Evolutionary conservation across 192 early-diverging fungal species (phyloP), one percentile per base, ranked within the genome.

Genomic region (Coemansia nantahalensis): DNA sequence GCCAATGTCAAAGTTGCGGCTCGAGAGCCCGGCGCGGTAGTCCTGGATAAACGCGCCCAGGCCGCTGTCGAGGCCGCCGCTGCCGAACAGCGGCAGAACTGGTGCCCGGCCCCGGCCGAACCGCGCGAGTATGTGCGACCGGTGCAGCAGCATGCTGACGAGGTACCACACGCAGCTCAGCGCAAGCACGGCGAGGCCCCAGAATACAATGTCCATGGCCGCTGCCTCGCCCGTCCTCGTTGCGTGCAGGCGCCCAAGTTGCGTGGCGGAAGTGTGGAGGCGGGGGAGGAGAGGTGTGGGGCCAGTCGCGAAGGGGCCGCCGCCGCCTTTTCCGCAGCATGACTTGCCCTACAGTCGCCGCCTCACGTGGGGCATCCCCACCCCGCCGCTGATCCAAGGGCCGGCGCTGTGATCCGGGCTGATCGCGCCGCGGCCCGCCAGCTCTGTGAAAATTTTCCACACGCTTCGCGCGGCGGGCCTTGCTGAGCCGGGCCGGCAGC

Each of bases 1-100:
- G 31, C 48, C 41, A 39, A 77, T 56, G 51, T 77, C 73, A 69
- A 77, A 77, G 66, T 64, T 68, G 11, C 42, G 45, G 62, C 73
- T 77, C 37, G 45, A 54, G 16, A 77, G 52, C 1, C 73, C 73
- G 6, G 55, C 73, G 9, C 45, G 58, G 46, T 75, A 68, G 60
- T 75, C 64, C 46, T 30, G 50, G 9, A 58, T 42, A 49, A 75
- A 75, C 33, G 54, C 55, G 45, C 45, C 55, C 37, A 49, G 45
- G 51, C 59, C 35, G 54, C 36, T 15, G 19, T 31, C 48, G 19
- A 8, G 12, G 34, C 44, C 45, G n/a, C 15, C 9, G 17, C 37
- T 35, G 53, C 34, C 38, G 36, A 55, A 55, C 11, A 45, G 35
- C 23, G 53, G 53, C 35, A 55, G 51, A 4, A 60, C 44, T 28